These are phyloP conservation scores for Schizosaccharomyces versatilis DNA, from an alignment of 1,139 yeast genomes.

Conservation along the genomic window DNA sequence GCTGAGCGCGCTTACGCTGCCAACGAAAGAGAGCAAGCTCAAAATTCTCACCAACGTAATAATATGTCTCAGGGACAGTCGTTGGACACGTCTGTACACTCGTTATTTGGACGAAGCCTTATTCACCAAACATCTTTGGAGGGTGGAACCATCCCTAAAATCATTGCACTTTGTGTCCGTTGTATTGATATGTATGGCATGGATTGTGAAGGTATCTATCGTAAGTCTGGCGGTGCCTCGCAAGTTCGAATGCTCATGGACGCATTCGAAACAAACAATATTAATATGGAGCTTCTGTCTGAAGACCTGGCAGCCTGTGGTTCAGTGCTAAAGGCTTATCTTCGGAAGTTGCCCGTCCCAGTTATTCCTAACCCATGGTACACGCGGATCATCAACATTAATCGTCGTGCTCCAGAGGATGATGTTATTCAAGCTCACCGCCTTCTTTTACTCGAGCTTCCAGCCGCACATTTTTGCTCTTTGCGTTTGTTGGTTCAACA, in stretches of 20 bases:
- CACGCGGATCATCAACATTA: conserved; percentile 33
- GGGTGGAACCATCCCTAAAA: conserved; percentile 38
- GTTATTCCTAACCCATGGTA: conserved; percentile 51
- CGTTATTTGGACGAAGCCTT: conserved; percentile 18
- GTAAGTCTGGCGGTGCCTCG: conserved; percentile 75
- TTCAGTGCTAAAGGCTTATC: conserved; percentile 63
- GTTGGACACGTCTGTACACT: background rate
- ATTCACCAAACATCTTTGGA: conserved; percentile 41
- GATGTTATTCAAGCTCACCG: background rate
- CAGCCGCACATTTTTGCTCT: background rate
- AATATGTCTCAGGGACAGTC: too few relatives aligned
- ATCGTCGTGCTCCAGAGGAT: background rate
- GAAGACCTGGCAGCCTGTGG: conserved; percentile 76
- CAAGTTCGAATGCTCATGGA: conserved; percentile 35
- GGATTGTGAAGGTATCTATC: conserved; percentile 63
- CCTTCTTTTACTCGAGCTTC: background rate
- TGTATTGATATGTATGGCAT: conserved; percentile 61
- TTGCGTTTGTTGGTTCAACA: conserved; percentile 40
- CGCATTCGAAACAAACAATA: conserved; percentile 19
- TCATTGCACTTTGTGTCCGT: conserved; percentile 48
- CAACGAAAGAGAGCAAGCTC: too few relatives aligned
- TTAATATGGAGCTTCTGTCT: conserved; percentile 10
- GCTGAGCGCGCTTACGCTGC: background rate
- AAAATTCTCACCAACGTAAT: too few relatives aligned
- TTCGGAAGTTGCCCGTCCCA: conserved; percentile 69